A percentile compares a stretch with the other conserved stretches of the same genome.
phyloP scores from a whole-genome alignment of 140 eudicot species.

The Anethum foeniculum region DNA sequence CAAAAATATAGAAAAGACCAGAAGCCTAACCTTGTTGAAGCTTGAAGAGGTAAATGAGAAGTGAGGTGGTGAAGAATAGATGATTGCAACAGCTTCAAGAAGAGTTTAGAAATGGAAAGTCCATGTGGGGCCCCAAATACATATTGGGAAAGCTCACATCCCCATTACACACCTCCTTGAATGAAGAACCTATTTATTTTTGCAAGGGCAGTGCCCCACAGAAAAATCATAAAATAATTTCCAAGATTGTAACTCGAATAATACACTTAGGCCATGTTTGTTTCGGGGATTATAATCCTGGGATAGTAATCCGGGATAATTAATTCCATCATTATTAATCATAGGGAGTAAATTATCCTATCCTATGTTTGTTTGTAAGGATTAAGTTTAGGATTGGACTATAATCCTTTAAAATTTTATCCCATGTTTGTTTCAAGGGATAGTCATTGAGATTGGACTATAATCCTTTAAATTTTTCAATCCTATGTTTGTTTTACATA shows the following conservation, averaged over 20 bases:
- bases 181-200: conserved; percentile 20
- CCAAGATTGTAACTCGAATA: conserved; percentile 2
- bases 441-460: no score
- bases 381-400: no score
- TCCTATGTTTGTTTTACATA: no score
- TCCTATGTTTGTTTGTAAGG: no score
- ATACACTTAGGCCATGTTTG: no score
- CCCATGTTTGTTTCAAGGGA: no score
- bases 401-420: no score
- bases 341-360: no score
- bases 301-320: no score
- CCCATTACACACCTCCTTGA: conserved; percentile 21
- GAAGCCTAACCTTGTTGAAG: conserved; percentile 4
- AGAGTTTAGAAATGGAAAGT: background rate
- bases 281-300: no score
- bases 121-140: background rate
- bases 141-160: conserved; percentile 10
- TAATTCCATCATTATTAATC: no score
- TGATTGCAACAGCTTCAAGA: conserved; percentile 9
- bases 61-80: conserved; percentile 6
- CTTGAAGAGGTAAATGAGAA: background rate
- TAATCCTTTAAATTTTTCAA: no score
- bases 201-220: conserved; percentile 24
- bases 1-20: background rate
- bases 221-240: background rate